These are phyloP conservation scores for Dryas octopetala DNA, from an alignment of 306 rosid species.

Conservation along the genomic window DNA sequence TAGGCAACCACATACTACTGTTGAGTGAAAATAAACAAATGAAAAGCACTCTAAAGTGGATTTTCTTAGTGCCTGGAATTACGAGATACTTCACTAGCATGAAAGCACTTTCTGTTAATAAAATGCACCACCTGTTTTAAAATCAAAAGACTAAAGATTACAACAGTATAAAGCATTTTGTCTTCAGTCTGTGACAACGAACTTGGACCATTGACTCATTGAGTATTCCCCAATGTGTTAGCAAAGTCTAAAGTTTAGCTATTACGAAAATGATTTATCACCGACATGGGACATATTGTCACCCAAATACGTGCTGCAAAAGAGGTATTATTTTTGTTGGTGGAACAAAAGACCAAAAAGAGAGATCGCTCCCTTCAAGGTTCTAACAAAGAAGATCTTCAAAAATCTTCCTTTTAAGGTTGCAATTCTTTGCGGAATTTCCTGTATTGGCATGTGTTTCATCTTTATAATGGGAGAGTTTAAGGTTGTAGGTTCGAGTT, in stretches of 20 bases:
- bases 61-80: constrained; percentile 21
- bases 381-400: not conserved
- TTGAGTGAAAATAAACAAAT: not conserved
- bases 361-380: not conserved
- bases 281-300: constrained; percentile 26
- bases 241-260: not conserved
- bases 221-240: not conserved
- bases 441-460: not conserved
- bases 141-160: constrained; percentile 12
- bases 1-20: not conserved
- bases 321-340: constrained; percentile 14
- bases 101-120: constrained; percentile 13
- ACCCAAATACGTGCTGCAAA: constrained; percentile 3
- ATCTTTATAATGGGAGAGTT: no score
- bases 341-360: not conserved
- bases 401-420: not conserved
- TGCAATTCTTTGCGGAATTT: not conserved
- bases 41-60: constrained; percentile 1
- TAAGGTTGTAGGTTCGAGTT: no score
- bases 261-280: constrained; percentile 24
- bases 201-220: constrained; percentile 17
- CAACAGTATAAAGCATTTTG: constrained; percentile 10
- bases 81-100: constrained; percentile 17
- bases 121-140: not conserved
- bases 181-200: constrained; percentile 11